Conservation (phyloP, 2,329 filamentous ascomycete species). For the Diplodia intermedia region DNA sequence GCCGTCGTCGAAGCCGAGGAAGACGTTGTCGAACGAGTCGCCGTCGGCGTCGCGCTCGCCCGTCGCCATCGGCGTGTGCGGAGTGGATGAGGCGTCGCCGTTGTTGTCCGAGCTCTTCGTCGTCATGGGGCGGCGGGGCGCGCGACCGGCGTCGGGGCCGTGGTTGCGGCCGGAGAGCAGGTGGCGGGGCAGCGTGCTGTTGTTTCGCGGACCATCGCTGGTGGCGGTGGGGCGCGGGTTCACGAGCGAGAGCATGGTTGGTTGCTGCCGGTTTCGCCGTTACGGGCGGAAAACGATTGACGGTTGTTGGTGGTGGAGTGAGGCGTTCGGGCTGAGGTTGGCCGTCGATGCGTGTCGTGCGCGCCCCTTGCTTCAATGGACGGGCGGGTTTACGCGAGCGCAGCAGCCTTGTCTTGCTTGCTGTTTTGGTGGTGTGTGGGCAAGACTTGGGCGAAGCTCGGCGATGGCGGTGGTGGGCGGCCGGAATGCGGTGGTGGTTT, state of each 20-base stretch:
- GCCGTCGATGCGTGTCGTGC: no score
- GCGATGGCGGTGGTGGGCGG: no score
- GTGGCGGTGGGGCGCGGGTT: conserved; percentile 1
- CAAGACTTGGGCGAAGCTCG: background rate
- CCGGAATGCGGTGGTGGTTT: background rate
- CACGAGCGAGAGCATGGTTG: background rate
- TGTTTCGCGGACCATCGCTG: background rate
- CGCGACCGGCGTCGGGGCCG: conserved; percentile 9
- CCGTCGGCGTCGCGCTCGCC: background rate
- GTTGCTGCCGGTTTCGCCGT: background rate
- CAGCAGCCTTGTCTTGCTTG: background rate
- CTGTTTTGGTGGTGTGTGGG: background rate
- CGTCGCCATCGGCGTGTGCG: background rate
- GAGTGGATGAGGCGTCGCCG: background rate
- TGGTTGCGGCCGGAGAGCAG: conserved; percentile 6
- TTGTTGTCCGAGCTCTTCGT: background rate
- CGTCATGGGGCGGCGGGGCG: background rate
- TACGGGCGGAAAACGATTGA: no score
- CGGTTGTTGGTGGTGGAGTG: background rate
- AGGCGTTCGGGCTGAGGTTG: background rate
- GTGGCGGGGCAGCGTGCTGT: background rate
- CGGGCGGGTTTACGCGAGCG: background rate
- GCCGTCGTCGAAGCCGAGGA: background rate
- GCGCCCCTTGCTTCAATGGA: no score
- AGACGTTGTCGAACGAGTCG: background rate